These are phyloP conservation scores for Alternaria ventricosa DNA, from an alignment of 2,329 filamentous ascomycete species.

Conservation along the genomic window DNA sequence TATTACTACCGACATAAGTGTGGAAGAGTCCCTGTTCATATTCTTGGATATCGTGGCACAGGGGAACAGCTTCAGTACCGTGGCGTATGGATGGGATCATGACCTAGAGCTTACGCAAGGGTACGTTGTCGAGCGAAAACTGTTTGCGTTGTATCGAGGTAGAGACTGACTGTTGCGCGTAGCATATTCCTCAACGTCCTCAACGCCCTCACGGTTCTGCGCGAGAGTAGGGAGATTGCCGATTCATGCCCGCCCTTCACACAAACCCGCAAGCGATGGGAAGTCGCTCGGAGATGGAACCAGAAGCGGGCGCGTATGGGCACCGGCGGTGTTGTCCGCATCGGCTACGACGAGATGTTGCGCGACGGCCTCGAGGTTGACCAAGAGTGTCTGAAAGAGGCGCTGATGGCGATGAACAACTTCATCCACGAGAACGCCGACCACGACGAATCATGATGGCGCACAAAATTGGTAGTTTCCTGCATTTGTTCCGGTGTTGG, in stretches of 20 bases:
- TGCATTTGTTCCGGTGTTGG: constrained; percentile 19
- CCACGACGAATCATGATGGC: constrained; percentile 28
- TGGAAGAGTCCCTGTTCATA: constrained; percentile 47
- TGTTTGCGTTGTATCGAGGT: not conserved
- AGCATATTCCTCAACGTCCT: constrained; percentile 47
- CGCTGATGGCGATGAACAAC: constrained; percentile 46
- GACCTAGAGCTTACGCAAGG: constrained; percentile 45
- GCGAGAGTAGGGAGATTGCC: constrained; percentile 40
- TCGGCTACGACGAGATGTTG: constrained; percentile 42
- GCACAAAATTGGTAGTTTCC: constrained; percentile 10
- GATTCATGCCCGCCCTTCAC: constrained; percentile 42
- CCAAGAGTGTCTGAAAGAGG: constrained; percentile 41
- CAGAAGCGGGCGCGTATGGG: constrained; percentile 39
- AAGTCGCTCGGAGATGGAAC: constrained; percentile 38
- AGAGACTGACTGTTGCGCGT: constrained; percentile 16
- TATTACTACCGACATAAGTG: constrained; percentile 39
- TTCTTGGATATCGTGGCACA: constrained; percentile 48
- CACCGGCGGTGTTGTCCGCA: constrained; percentile 33
- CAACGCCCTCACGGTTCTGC: constrained; percentile 42
- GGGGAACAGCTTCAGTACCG: constrained; percentile 43
- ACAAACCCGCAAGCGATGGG: constrained; percentile 41
- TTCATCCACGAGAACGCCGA: constrained; percentile 48
- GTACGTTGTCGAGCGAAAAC: constrained; percentile 27
- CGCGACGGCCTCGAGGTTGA: constrained; percentile 43
- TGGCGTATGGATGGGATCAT: constrained; percentile 45